These are phyloP conservation scores for Alternaria sp. DNA, from an alignment of 2,329 filamentous ascomycete genomes.

Conservation along the genomic window DNA sequence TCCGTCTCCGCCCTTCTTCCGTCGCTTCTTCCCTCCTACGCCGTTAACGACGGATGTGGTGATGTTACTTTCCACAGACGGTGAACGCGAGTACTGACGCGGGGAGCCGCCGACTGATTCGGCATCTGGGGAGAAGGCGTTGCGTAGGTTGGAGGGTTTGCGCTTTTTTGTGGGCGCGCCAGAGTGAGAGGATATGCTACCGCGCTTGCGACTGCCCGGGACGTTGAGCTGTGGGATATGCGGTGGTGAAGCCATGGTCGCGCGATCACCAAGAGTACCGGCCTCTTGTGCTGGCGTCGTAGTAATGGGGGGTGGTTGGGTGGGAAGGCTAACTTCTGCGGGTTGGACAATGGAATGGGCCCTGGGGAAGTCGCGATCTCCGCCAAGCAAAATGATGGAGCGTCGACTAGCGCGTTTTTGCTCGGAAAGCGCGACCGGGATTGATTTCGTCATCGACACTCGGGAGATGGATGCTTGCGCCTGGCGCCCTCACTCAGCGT, in stretches of 20 bases:
- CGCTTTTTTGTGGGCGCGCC: slow-evolving; percentile 64
- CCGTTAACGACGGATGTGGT: slow-evolving; percentile 55
- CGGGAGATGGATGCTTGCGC: neutral
- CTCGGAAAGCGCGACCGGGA: slow-evolving; percentile 16
- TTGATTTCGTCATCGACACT: slow-evolving; percentile 37
- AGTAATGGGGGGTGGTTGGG: neutral
- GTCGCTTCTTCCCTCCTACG: slow-evolving; percentile 64
- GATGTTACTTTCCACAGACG: slow-evolving; percentile 67
- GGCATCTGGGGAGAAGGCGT: slow-evolving; percentile 76
- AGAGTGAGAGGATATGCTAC: slow-evolving; percentile 60
- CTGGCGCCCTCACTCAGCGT: slow-evolving; percentile 17
- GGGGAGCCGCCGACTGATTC: slow-evolving; percentile 53
- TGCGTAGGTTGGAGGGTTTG: slow-evolving; percentile 77
- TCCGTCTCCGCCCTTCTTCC: slow-evolving; percentile 51
- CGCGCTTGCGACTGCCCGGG: slow-evolving; percentile 73
- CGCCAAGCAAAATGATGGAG: slow-evolving; percentile 13
- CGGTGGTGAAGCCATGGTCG: slow-evolving; percentile 67
- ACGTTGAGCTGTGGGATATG: slow-evolving; percentile 59
- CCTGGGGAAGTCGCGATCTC: slow-evolving; percentile 19
- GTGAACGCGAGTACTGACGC: slow-evolving; percentile 63
- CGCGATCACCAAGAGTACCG: neutral
- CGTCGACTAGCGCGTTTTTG: slow-evolving; percentile 21
- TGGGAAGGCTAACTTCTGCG: neutral
- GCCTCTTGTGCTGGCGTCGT: neutral
- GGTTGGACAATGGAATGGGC: neutral